Evolutionary conservation across 31 red algal species (phyloP).

Genomic region (Odonthalia washingtoniensis): DNA sequence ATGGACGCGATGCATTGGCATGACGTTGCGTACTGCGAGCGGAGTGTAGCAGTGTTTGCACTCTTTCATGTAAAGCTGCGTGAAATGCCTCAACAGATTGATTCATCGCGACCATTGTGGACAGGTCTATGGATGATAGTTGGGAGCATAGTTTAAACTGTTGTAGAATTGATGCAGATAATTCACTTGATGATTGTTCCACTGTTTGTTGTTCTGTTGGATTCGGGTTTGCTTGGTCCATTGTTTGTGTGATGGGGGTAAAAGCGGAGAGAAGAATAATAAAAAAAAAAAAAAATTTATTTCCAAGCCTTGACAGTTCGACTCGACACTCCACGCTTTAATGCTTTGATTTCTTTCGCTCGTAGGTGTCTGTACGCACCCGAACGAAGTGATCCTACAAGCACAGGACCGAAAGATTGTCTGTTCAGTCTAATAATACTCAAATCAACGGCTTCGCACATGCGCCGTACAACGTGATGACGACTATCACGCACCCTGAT

Average conservation of each 20-base stretch:
- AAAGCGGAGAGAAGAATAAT: too few species aligned
- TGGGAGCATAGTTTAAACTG: not conserved
- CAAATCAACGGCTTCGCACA: slow-evolving; percentile 52
- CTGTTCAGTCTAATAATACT: slow-evolving; percentile 50
- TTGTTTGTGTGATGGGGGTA: too few species aligned
- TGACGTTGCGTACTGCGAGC: slow-evolving; percentile 50
- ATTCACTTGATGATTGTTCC: not conserved
- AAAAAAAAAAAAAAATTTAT: too few species aligned
- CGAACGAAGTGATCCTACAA: slow-evolving; percentile 50
- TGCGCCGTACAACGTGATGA: slow-evolving; percentile 51
- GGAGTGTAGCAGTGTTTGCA: slow-evolving; percentile 41
- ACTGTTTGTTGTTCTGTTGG: too few species aligned
- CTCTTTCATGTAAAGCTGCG: slow-evolving; percentile 67
- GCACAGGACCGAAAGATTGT: slow-evolving; percentile 55
- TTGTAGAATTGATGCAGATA: not conserved
- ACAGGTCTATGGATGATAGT: slow-evolving; percentile 59
- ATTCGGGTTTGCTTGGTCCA: too few species aligned
- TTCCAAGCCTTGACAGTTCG: too few species aligned
- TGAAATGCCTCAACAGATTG: slow-evolving; percentile 56
- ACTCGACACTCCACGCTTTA: slow-evolving; percentile 67
- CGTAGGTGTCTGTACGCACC: slow-evolving; percentile 58
- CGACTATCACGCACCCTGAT: slow-evolving; percentile 63
- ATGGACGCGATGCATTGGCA: slow-evolving; percentile 48
- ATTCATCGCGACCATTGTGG: slow-evolving; percentile 54
- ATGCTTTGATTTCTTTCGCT: slow-evolving; percentile 73